A percentile compares a stretch with the other conserved stretches of the same genome.
Evolutionary conservation across 2,329 filamentous ascomycete species (phyloP).

Genomic region (Fusarium decemcellulare): DNA sequence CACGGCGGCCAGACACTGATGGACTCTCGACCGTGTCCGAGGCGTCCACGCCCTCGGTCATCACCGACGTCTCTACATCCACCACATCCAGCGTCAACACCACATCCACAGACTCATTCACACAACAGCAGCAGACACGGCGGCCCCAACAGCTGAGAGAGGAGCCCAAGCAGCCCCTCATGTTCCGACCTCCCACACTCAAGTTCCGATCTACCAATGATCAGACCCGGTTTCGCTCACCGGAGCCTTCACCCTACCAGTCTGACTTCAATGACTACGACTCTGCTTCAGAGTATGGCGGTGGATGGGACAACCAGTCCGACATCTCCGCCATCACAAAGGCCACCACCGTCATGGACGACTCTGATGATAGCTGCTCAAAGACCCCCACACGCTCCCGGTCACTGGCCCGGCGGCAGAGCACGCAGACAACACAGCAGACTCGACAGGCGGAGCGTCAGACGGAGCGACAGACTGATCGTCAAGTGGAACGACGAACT

Average conservation of each 20-base stretch:
- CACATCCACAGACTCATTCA: slow-evolving; percentile 11
- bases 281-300: slow-evolving; percentile 37
- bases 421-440: slow-evolving; percentile 30
- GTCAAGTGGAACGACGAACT: slow-evolving; percentile 23
- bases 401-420: slow-evolving; percentile 36
- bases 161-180: slow-evolving; percentile 32
- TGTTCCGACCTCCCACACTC: slow-evolving; percentile 45
- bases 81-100: slow-evolving; percentile 14
- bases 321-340: slow-evolving; percentile 41
- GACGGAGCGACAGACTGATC: slow-evolving; percentile 9
- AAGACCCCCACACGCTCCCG: slow-evolving; percentile 40
- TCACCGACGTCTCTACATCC: slow-evolving; percentile 16
- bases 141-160: slow-evolving; percentile 15
- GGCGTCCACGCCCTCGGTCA: slow-evolving; percentile 20
- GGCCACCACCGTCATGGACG: slow-evolving; percentile 40
- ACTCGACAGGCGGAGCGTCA: slow-evolving; percentile 35
- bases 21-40: slow-evolving; percentile 46
- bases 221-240: slow-evolving; percentile 17
- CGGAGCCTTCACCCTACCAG: slow-evolving; percentile 44
- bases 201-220: slow-evolving; percentile 43
- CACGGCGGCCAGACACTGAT: slow-evolving; percentile 38
- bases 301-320: slow-evolving; percentile 41
- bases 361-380: slow-evolving; percentile 42
- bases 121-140: background rate
- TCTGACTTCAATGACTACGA: slow-evolving; percentile 46